Base-by-base conservation (phyloP, 192 early-diverging fungal species). In the Coemansia sp. region DNA sequence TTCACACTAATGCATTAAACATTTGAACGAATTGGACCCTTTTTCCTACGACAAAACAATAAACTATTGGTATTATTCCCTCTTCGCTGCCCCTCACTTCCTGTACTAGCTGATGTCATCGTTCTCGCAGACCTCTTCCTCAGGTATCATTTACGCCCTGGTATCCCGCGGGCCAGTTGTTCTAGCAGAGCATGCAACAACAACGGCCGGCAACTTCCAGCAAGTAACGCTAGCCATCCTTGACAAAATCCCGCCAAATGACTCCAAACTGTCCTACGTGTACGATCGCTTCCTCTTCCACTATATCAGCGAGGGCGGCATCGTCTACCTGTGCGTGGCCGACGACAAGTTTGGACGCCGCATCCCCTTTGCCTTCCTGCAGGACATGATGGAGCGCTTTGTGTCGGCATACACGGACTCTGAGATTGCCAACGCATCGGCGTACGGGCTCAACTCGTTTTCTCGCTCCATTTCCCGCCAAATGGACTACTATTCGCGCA, bases 251-350 rank as follows among this genome's bases (percentile, higher is more conserved):
- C 92, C 94, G 8, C 90, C 93, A 34, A 93, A 92, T 73, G 91
- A 97, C 78, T 92, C 92, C 35, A 94, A 95, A 71, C 80, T 97
- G 55, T 94, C 95, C 5, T 97, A 94, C 71, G 92, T 94, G 30
- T 95, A 95, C 73, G 95, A 97, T 82, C 91, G 93, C 77, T 94
- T 92, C 70, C 87, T 95, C 11, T 97, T 97, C 78, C 95, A 97
- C 76, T 93, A 94, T 72, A 92, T 95, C 58, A 89, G 86, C 63
- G 85, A 89, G 68, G 85, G 88, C 79, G 90, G 90, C 15, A 71
- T 93, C 45, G 92, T 91, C 7, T 97, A 93, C 71, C 87, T 97
- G 75, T 94, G 93, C 74, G 90, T 95, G 86, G 92, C 93, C 9
- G 95, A 89, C 63, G 85, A 87, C 76, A 72, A 82, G 56, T 89